Percentiles rank a stretch among this genome's conserved stretches.
Conservation (phyloP, 2,329 filamentous ascomycete species). For the Exophiala xenobiotica region DNA sequence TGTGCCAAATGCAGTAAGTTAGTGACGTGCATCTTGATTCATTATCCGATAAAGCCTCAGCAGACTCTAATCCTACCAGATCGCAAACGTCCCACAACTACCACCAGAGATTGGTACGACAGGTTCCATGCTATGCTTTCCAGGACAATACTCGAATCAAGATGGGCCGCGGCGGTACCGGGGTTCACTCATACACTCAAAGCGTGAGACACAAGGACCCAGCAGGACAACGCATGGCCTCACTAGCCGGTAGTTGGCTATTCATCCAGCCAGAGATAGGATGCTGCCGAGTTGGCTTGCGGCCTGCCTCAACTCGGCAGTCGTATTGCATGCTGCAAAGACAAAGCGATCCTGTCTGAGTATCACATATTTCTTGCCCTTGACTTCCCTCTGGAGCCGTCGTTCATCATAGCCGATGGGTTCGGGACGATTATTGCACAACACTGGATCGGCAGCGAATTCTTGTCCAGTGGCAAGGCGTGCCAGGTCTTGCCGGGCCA, state of each 20-base stretch:
- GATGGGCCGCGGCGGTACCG: no score
- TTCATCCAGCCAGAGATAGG: constrained; percentile 4
- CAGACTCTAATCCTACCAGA: no score
- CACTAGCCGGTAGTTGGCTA: not conserved
- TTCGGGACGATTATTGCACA: constrained; percentile 34
- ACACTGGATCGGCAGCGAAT: constrained; percentile 31
- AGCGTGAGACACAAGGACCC: not conserved
- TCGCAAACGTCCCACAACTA: no score
- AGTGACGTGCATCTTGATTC: no score
- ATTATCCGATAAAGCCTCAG: no score
- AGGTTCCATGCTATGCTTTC: no score
- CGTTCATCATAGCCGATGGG: constrained; percentile 34
- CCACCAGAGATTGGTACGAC: no score
- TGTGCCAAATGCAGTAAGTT: no score
- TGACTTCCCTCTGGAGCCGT: constrained; percentile 30
- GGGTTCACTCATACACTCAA: no score
- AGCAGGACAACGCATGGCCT: not conserved
- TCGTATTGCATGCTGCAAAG: constrained; percentile 33
- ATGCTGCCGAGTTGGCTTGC: constrained; percentile 2
- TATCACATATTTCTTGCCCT: constrained; percentile 33
- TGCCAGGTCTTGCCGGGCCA: constrained; percentile 11
- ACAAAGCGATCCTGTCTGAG: constrained; percentile 38
- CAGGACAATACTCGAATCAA: no score
- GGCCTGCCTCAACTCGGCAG: constrained; percentile 13
- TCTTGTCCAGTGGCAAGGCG: constrained; percentile 34